Evolutionary conservation across 352 stramenopile species (phyloP).

Genomic region (Detonula confervacea): DNA sequence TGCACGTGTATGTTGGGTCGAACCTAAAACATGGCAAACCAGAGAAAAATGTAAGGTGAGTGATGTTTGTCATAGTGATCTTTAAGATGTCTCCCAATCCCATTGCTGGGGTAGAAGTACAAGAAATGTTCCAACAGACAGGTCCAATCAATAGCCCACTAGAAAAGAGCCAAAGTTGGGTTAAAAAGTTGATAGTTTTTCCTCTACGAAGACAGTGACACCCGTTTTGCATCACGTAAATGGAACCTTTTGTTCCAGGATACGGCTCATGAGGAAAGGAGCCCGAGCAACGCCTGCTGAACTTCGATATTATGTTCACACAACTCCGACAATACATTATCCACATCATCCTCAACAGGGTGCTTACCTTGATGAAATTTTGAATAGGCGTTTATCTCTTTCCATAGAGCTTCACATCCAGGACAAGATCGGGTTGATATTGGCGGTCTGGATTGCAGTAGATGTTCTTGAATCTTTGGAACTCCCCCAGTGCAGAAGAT

Average conservation of each 20-base stretch:
- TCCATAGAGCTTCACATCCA: constrained; percentile 78
- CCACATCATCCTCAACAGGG: neutral
- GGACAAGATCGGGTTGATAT: constrained; percentile 79
- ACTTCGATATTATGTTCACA: constrained; percentile 23
- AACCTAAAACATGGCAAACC: too few relatives aligned
- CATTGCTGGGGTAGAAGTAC: too few relatives aligned
- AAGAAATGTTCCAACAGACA: constrained; percentile 42
- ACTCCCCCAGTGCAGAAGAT: constrained; percentile 55
- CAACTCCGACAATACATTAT: neutral
- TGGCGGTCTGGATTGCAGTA: constrained; percentile 74
- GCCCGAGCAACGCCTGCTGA: constrained; percentile 36
- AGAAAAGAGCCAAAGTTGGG: constrained; percentile 35
- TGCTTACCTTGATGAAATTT: neutral
- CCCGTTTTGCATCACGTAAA: constrained; percentile 27
- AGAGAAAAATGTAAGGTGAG: neutral
- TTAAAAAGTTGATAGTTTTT: constrained; percentile 37
- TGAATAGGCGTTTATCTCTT: constrained; percentile 22
- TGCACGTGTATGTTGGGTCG: too few relatives aligned
- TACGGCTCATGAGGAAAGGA: constrained; percentile 29
- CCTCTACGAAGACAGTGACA: constrained; percentile 43
- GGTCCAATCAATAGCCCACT: constrained; percentile 36
- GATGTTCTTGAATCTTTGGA: constrained; percentile 83
- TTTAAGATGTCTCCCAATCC: too few relatives aligned
- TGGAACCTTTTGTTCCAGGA: constrained; percentile 31
- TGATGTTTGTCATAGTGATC: too few relatives aligned